Base-by-base conservation (phyloP, 1,284 basidiomycete species). In the Sporisorium iseilematis-ciliati region DNA sequence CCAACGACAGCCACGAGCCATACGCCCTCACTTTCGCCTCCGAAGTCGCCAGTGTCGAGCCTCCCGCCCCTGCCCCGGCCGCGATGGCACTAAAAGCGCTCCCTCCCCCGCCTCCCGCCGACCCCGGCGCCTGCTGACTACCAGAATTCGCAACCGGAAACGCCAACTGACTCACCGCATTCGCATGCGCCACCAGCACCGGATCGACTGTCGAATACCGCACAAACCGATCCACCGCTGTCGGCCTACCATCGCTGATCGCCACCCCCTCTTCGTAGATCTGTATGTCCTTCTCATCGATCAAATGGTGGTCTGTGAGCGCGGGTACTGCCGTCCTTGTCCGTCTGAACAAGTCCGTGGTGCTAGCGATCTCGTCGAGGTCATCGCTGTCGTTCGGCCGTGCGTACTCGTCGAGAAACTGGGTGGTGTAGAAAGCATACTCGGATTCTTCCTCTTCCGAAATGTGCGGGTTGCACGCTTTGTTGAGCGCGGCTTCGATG, bases 261-360 rank as follows among this genome's bases (percentile, higher is more conserved):
- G 56, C 67, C 1, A 78, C 77, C 25, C 75, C 70, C 23, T 78
- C 69, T 50, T 79, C 77, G 62, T 79, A 79, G 55, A 77, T 72
- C 58, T 65, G 61, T 20, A 72, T 68, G 49, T 76, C 74, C 25
- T 69, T 72, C 25, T 76, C 74, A 62, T 76, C 65, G 49, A 76
- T 68, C 64, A 71, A 21, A 21, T 71, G 74, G 53, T 76, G 63
- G 21, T 69, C 68, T 7, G 58, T 65, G 41, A 65, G 40, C 1
- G 63, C 58, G 29, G 58, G 63, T 1, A 35, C 54, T 4, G 46
- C 42, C 12, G 66, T 18, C 23, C 53, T 40, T 4, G 45, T 23
- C 33, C n/a, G 31, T 11, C 26, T 23, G 11, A 20, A 33, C 0
- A 31, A 38, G 2, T 23, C 59, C 12, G 16, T n/a, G 12, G 29